Evolutionary conservation across 495 filamentous ascomycete genomes (phyloP), one percentile per base, ranked within the genome.

Genomic region (Daldinia childiae): DNA sequence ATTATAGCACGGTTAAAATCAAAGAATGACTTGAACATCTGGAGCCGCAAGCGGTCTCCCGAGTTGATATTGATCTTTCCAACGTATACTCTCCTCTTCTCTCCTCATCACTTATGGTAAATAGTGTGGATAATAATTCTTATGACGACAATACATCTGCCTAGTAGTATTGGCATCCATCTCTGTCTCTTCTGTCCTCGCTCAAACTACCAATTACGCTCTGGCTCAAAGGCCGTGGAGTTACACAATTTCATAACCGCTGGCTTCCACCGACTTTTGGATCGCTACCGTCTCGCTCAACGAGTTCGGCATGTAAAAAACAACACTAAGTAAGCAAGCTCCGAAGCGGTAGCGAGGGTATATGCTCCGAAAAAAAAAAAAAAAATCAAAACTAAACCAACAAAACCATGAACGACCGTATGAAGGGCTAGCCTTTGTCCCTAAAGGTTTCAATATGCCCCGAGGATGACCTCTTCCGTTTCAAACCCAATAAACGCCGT

Each of bases 301-400:
- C 71, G 66, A 73, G 71, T 27, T 15, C 57, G n/a, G 24, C 21
- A 24, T 21, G 27, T 32, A 21, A 21, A 24, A 38, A 54, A 36
- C 30, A 43, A 63, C 34, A 63, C 34, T 12, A 36, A 64, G n/a
- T n/a, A 61, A 34, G 26, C 43, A 61, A 62, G 58, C 57, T 36
- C 64, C 60, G 70, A 72, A 75, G 66, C 70, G 36, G 70, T 69
- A 76, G 73, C 68, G 76, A 76, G 73, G 75, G 76, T 77, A 77
- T 77, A 74, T 72, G 73, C 69, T 77, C 72, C 63, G 65, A 62
- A 34, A 26, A 66, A 32, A 63, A 43, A 69, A 69, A 66, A n/a
- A n/a, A n/a, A n/a, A n/a, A n/a, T 15, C 11, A 57, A 66, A 70
- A 66, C 34, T 54, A 5, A 30, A 71, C 64, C 63, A 57, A 71